Evolutionary conservation across 371 early-diverging fungal genomes (phyloP).

Genomic region (Mortierella sp.): DNA sequence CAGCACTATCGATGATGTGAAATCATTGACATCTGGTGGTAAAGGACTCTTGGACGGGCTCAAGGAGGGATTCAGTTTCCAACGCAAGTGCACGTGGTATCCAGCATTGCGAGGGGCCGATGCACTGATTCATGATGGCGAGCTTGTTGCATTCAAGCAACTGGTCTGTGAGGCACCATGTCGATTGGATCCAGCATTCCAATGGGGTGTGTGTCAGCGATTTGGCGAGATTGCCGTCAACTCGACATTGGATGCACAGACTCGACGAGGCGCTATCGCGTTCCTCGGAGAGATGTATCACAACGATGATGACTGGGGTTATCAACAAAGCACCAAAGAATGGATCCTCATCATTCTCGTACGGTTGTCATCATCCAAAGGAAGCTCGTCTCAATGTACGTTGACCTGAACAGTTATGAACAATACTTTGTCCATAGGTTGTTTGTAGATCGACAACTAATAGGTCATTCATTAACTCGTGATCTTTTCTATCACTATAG

Average conservation of each 20-base stretch:
- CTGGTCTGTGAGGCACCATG: constrained; percentile 12
- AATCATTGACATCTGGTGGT: background rate
- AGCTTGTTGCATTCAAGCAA: background rate
- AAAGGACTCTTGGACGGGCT: background rate
- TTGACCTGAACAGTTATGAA: too few relatives aligned
- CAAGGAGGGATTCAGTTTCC: constrained; percentile 7
- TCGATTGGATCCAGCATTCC: constrained; percentile 4
- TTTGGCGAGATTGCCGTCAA: constrained; percentile 10
- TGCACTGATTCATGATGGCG: constrained; percentile 1
- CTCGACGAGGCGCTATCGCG: constrained; percentile 1
- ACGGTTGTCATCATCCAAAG: background rate
- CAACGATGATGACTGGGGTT: constrained; percentile 1
- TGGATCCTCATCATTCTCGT: background rate
- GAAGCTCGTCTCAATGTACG: too few relatives aligned
- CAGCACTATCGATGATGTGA: background rate
- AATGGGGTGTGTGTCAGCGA: constrained; percentile 21
- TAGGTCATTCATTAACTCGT: too few relatives aligned
- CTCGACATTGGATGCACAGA: constrained; percentile 1
- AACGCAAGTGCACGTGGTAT: constrained; percentile 14
- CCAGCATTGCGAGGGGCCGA: constrained; percentile 8
- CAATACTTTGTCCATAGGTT: too few relatives aligned
- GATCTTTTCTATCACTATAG: too few relatives aligned
- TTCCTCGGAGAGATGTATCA: constrained; percentile 1
- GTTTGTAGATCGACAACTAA: too few relatives aligned
- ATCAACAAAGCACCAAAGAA: background rate